phyloP scores from a whole-genome alignment of 1,284 basidiomycete species.

The Boletus sp. region DNA sequence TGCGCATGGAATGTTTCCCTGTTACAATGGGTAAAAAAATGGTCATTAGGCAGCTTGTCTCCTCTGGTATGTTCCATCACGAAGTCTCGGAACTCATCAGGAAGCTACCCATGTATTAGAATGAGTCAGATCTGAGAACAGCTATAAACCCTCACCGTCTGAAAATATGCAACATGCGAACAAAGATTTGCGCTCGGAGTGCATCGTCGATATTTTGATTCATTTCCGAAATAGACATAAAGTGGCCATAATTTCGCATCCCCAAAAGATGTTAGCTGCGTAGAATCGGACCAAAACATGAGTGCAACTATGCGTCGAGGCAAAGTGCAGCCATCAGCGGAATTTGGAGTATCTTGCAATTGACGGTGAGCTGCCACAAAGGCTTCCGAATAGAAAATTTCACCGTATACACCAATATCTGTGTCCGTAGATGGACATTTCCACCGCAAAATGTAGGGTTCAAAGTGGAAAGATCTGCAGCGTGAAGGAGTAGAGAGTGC shows the following conservation, averaged over 20 bases:
- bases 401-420: neutral
- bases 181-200: neutral
- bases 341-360: neutral
- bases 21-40: neutral
- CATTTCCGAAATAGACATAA: neutral
- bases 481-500: neutral
- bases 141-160: neutral
- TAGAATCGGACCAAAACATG: neutral
- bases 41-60: neutral
- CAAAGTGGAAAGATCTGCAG: neutral
- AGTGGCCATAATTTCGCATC: neutral
- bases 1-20: neutral
- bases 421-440: neutral
- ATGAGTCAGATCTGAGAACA: too few species aligned
- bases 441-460: neutral
- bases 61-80: neutral
- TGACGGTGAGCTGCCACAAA: neutral
- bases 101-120: neutral
- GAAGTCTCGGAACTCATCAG: neutral
- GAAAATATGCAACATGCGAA: neutral
- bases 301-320: neutral
- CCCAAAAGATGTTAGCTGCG: neutral
- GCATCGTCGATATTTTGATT: neutral
- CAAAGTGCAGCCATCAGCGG: neutral
- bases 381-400: neutral